Evolutionary conservation across 2,329 filamentous ascomycete species (phyloP).

Genomic region (Neonectria hederae): DNA sequence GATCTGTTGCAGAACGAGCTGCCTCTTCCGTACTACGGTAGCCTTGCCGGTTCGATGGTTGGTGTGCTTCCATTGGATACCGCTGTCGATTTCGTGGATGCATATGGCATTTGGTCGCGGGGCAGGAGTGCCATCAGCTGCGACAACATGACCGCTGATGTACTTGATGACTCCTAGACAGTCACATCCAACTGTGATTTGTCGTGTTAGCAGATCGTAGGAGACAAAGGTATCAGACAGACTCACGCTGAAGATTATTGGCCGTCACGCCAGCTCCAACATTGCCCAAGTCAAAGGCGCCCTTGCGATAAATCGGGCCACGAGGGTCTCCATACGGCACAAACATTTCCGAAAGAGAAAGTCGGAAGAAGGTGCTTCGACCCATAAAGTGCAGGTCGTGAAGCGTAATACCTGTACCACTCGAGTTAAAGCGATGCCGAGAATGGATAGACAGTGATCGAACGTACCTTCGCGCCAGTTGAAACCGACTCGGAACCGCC

Average conservation of each 20-base stretch:
- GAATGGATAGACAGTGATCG: conserved; percentile 37
- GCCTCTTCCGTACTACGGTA: too few relatives aligned
- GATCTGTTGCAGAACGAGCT: conserved; percentile 51
- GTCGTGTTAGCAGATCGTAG: too few relatives aligned
- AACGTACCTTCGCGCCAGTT: conserved; percentile 71
- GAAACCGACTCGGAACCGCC: conserved; percentile 73
- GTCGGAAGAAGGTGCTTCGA: too few relatives aligned
- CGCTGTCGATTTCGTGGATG: conserved; percentile 52
- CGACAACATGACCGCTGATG: conserved; percentile 39
- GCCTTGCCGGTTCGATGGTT: conserved; percentile 67
- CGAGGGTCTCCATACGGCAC: conserved; percentile 67
- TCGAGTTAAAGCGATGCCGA: too few relatives aligned
- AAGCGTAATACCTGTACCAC: too few relatives aligned
- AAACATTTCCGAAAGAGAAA: conserved; percentile 29
- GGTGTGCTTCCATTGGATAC: conserved; percentile 71
- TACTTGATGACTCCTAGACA: conserved; percentile 60
- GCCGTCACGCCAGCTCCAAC: conserved; percentile 71
- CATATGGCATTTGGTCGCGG: conserved; percentile 49
- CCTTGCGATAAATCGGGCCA: conserved; percentile 69
- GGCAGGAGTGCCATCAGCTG: neutral
- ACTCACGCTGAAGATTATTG: conserved; percentile 73
- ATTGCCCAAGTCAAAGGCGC: conserved; percentile 76
- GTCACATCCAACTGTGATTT: too few relatives aligned
- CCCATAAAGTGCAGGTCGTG: too few relatives aligned
- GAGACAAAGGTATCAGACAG: too few relatives aligned